Evolutionary conservation across 331 rosid species (phyloP).

Genomic region (Acacia pycnantha): DNA sequence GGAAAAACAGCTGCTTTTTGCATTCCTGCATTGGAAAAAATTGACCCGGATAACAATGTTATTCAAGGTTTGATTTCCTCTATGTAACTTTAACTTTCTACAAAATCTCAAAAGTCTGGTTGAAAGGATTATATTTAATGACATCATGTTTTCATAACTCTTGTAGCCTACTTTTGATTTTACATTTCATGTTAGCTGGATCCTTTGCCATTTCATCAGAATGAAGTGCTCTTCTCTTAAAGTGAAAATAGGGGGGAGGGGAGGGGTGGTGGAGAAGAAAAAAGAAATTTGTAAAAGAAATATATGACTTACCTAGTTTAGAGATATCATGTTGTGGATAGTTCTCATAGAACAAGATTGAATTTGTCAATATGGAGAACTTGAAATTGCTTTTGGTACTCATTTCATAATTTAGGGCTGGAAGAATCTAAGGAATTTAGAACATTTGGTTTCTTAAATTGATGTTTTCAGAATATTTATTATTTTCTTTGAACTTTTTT

Average conservation of each 20-base stretch:
- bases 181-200: neutral
- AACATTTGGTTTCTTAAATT: neutral
- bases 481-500: neutral
- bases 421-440: neutral
- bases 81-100: neutral
- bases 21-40: constrained; percentile 95
- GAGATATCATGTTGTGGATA: neutral
- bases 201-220: neutral
- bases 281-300: neutral
- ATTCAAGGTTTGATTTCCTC: constrained; percentile 77
- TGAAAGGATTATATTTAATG: constrained; percentile 1
- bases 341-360: constrained; percentile 4
- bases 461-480: neutral
- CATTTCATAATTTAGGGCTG: neutral
- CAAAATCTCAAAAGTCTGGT: constrained; percentile 11
- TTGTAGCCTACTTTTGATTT: neutral
- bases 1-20: constrained; percentile 99
- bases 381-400: neutral
- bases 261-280: neutral
- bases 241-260: neutral
- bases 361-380: neutral
- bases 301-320: neutral
- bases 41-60: constrained; percentile 87
- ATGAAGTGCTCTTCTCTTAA: neutral
- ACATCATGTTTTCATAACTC: neutral